Evolutionary conservation across 23 red algal species (phyloP).

Genomic region (Gracilariopsis chorda): DNA sequence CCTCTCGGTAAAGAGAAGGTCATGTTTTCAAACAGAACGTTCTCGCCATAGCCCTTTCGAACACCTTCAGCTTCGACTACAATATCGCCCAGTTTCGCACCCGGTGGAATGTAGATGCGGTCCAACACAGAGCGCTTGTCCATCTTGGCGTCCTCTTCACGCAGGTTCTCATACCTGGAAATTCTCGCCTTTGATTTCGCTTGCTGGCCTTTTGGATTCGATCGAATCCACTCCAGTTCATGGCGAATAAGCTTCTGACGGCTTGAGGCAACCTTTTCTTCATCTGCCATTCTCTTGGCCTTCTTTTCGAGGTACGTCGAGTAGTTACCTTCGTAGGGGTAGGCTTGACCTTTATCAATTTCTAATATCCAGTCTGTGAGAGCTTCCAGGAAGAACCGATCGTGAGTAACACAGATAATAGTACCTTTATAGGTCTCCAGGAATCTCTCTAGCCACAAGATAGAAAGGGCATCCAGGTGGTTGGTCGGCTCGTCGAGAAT

Average conservation of each 20-base stretch:
- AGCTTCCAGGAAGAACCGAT: conserved; percentile 86
- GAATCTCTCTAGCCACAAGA: conserved; percentile 92
- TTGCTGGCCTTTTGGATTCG: conserved; percentile 68
- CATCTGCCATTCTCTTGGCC: conserved; percentile 60
- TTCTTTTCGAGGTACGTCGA: conserved; percentile 89
- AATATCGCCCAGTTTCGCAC: conserved; percentile 76
- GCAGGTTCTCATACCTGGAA: conserved; percentile 72
- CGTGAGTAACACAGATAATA: conserved; percentile 53
- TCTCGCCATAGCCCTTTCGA: conserved; percentile 73
- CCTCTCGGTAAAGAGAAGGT: conserved; percentile 81
- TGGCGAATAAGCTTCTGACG: conserved; percentile 58
- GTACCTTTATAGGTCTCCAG: conserved; percentile 83
- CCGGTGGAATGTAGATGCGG: conserved; percentile 80
- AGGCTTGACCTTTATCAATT: conserved; percentile 76
- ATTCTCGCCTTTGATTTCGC: conserved; percentile 82
- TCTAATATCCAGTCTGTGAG: conserved; percentile 90
- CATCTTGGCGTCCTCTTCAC: conserved; percentile 36
- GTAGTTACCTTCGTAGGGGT: conserved; percentile 88
- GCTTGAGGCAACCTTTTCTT: conserved; percentile 70
- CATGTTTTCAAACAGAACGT: conserved; percentile 76
- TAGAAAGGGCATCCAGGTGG: conserved; percentile 64
- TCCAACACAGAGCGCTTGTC: conserved; percentile 26
- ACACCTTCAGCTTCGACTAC: conserved; percentile 85
- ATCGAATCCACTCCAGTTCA: conserved; percentile 92
- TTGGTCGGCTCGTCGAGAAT: conserved; percentile 85